Base-by-base conservation (phyloP, 345 rosid genomes). In the Clarkia xantiana region DNA sequence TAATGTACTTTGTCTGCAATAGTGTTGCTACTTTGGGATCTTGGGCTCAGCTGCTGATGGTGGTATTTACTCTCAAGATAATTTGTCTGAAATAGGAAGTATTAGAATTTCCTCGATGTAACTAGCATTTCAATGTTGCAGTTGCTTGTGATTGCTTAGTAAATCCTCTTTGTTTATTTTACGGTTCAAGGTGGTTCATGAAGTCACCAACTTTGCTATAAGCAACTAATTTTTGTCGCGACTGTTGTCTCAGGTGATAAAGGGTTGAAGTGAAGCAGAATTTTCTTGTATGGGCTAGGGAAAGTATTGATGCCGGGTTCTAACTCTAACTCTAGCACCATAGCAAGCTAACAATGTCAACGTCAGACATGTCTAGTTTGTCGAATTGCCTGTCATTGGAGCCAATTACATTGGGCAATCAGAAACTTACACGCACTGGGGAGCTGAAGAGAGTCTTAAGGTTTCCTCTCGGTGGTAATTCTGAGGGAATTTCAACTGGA, bases 381-480 rank as follows among this genome's bases (percentile, higher is more conserved):
- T 67, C 82, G 14, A 83, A 82, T 14, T 77, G 68, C 49, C 67
- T 91, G 62, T 56, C 75, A 11, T 62, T 91, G 87, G 94, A 86
- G 56, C 94, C 84, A 7, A 86, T 91, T 51, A 72, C 78, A 14
- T 63, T 86, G 61, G 84, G 75, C 29, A 76, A 55, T 78, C 93
- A 71, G 54, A 86, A 39, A 67, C 76, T 60, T 63, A 60, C 77
- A 15, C 83, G 82, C n/a, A 64, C 84, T 7, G 93, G 84, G 62
- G 96, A 91, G 74, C 49, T 86, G 45, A 76, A 80, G 64, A 82
- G 85, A 55, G 85, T 68, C 63, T 70, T 91, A 43, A 83, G 96
- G 38, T 70, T 67, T 2, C 78, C 95, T 36, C 61, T 63, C 51
- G 81, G 83, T 49, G 77, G 63, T 38, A 63, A 75, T 8, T 62